Evolutionary conservation across 345 rosid genomes (phyloP).

Genomic region (Hevea brasiliensis): DNA sequence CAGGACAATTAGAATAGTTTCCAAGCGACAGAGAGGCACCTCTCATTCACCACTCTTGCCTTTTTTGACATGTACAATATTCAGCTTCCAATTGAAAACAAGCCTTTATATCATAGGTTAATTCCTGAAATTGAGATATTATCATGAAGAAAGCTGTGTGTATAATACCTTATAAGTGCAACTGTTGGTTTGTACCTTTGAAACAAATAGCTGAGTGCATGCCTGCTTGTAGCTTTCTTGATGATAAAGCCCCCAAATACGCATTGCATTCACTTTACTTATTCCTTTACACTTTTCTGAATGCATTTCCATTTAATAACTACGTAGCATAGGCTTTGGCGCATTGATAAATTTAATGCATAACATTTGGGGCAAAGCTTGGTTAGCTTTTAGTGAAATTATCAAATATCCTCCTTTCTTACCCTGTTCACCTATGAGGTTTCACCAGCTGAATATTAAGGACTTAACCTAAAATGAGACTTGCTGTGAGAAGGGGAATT

Average conservation of each 20-base stretch:
- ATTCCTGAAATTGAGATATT: not conserved
- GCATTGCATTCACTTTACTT: not conserved
- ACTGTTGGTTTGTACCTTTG: not conserved
- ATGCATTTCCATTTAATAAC: no score
- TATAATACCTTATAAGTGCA: not conserved
- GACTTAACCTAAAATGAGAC: no score
- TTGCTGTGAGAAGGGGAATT: no score
- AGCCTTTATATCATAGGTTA: not conserved
- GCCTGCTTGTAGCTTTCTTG: not conserved
- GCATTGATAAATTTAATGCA: no score
- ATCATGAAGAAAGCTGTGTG: not conserved
- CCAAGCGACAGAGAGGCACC: not conserved
- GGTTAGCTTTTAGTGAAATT: not conserved
- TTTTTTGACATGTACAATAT: not conserved
- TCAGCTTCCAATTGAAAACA: not conserved
- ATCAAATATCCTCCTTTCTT: no score
- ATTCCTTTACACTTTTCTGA: no score
- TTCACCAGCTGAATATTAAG: no score
- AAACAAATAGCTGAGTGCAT: not conserved
- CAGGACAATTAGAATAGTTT: conserved; percentile 6
- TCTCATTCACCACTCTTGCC: not conserved
- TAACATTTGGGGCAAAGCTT: not conserved
- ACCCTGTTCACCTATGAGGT: no score
- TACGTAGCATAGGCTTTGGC: no score
- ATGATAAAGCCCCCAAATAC: not conserved